Evolutionary conservation across 2,329 filamentous ascomycete species (phyloP).

Genomic region (Trichoderma sp.): DNA sequence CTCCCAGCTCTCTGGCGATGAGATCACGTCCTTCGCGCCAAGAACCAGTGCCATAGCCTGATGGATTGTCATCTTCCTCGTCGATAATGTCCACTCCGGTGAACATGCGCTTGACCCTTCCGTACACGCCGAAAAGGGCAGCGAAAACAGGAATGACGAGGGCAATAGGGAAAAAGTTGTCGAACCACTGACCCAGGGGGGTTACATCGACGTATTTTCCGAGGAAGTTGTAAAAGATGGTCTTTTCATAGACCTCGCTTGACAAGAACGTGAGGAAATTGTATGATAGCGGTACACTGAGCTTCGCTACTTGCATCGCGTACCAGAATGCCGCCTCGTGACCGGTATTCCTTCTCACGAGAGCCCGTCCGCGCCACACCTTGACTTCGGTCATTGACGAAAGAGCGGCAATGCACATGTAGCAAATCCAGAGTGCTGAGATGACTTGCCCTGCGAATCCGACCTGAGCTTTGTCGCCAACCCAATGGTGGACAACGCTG

Average conservation of each 20-base stretch:
- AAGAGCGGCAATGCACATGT: constrained; percentile 92
- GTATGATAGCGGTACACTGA: constrained; percentile 90
- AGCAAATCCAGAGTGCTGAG: constrained; percentile 85
- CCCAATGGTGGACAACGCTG: constrained; percentile 74
- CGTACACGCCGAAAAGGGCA: constrained; percentile 87
- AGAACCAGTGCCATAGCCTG: constrained; percentile 72
- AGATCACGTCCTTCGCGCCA: constrained; percentile 92
- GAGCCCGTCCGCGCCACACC: constrained; percentile 93
- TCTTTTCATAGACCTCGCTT: constrained; percentile 68
- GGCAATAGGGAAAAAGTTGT: constrained; percentile 84
- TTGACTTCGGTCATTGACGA: constrained; percentile 89
- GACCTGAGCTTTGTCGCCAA: constrained; percentile 70
- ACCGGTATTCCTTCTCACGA: constrained; percentile 88
- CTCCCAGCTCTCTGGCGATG: constrained; percentile 81
- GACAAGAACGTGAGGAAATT: constrained; percentile 94
- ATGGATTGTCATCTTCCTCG: constrained; percentile 66
- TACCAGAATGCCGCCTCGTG: constrained; percentile 97
- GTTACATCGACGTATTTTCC: constrained; percentile 83
- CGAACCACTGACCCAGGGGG: constrained; percentile 78
- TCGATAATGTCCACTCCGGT: constrained; percentile 75
- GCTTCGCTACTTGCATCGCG: constrained; percentile 83
- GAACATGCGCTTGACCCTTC: constrained; percentile 75
- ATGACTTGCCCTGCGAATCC: constrained; percentile 85
- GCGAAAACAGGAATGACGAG: constrained; percentile 83
- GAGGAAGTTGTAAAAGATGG: constrained; percentile 85